Evolutionary conservation across 768 basidiomycete species (phyloP).

Genomic region (Rhizopogon roseolus): DNA sequence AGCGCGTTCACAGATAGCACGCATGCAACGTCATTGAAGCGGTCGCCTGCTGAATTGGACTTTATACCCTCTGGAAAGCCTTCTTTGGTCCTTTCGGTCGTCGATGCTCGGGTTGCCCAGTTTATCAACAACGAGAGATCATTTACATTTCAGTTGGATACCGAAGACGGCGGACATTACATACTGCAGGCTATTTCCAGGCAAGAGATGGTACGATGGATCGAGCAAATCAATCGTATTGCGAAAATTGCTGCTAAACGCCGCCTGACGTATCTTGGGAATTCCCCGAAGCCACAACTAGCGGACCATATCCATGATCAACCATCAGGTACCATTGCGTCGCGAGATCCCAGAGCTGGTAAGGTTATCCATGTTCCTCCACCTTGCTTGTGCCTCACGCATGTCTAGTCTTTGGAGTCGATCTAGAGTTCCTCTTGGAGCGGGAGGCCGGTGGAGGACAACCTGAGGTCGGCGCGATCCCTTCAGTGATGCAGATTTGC

Average conservation of each 20-base stretch:
- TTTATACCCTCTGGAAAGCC: slow-evolving; percentile 72
- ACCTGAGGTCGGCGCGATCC: slow-evolving; percentile 54
- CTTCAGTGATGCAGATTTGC: slow-evolving; percentile 60
- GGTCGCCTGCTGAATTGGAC: slow-evolving; percentile 70
- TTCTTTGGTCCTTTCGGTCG: slow-evolving; percentile 66
- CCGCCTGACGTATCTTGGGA: slow-evolving; percentile 75
- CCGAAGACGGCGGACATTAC: slow-evolving; percentile 85
- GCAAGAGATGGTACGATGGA: slow-evolving; percentile 73
- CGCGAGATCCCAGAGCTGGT: slow-evolving; percentile 77
- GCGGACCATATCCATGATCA: slow-evolving; percentile 70
- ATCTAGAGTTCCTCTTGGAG: slow-evolving; percentile 61
- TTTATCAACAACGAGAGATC: slow-evolving; percentile 80
- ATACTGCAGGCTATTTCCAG: slow-evolving; percentile 68
- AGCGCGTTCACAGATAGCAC: slow-evolving; percentile 75
- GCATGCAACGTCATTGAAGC: slow-evolving; percentile 36
- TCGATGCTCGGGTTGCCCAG: slow-evolving; percentile 63
- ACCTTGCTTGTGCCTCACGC: slow-evolving; percentile 3
- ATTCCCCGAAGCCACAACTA: slow-evolving; percentile 66
- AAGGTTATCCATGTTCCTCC: slow-evolving; percentile 18
- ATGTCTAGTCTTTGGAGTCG: slow-evolving; percentile 66
- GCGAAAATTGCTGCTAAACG: slow-evolving; percentile 73
- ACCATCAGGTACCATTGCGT: slow-evolving; percentile 40
- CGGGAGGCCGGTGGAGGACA: slow-evolving; percentile 54
- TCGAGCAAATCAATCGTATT: slow-evolving; percentile 66
- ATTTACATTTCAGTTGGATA: slow-evolving; percentile 77